A percentile compares a stretch with the other conserved stretches of the same genome.
Evolutionary conservation across 2,329 filamentous ascomycete species (phyloP).

Genomic region (Alternaria novae-zelandiae): DNA sequence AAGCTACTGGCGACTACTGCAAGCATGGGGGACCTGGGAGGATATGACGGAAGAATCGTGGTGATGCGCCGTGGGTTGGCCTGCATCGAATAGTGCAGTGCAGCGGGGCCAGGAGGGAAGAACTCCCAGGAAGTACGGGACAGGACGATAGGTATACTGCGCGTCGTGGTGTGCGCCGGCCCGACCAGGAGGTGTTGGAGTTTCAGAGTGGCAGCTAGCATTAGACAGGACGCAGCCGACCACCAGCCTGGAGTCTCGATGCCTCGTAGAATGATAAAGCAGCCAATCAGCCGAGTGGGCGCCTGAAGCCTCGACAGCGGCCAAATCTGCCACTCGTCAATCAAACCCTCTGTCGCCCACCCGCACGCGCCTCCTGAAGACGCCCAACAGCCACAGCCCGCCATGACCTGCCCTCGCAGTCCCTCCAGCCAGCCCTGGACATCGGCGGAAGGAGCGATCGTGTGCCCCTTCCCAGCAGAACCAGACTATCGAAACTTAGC

Average conservation of each 20-base stretch:
- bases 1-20: slow-evolving; percentile 7
- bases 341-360: slow-evolving; percentile 3
- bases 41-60: background rate
- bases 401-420: background rate
- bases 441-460: slow-evolving; percentile 1
- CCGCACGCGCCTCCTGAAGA: background rate
- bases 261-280: slow-evolving; percentile 4
- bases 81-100: background rate
- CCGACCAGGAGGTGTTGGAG: slow-evolving; percentile 21
- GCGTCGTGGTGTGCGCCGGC: background rate
- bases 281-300: background rate
- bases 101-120: background rate
- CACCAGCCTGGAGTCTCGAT: background rate
- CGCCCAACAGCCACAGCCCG: background rate
- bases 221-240: slow-evolving; percentile 16
- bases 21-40: background rate
- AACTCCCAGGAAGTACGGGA: background rate
- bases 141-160: slow-evolving; percentile 8
- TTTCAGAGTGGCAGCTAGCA: slow-evolving; percentile 24
- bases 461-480: slow-evolving; percentile 2
- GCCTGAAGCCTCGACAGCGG: background rate
- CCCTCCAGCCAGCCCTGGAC: background rate
- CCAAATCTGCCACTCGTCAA: background rate
- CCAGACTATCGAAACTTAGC: slow-evolving; percentile 17
- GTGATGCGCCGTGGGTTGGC: background rate